Evolutionary conservation across 495 filamentous ascomycete species (phyloP), one percentile per base, ranked within the genome.

Genomic region (Aspergillus cristatus): DNA sequence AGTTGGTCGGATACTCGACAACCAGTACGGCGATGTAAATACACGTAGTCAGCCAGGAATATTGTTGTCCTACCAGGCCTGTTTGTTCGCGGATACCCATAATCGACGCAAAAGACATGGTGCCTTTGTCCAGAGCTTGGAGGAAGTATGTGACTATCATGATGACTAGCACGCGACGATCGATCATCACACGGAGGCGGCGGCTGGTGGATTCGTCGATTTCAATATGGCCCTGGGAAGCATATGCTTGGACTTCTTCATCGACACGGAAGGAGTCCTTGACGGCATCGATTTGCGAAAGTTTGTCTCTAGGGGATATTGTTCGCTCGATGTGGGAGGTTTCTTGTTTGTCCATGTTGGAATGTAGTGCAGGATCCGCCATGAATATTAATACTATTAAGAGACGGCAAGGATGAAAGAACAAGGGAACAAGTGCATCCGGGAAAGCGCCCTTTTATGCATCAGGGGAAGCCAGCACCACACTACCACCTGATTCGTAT

Each of bases 61-160:
- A 78, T 54, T 76, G 52, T 25, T 79, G 74, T 2, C 70, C 76
- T 5, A 62, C 40, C 28, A 82, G 54, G 18, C 60, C 44, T 0
- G 72, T 69, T 47, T 84, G 76, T 7, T 60, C 51, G 1, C 63
- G 58, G 24, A 84, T 72, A 2, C 75, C 76, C 80, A 84, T 83
- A 34, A 82, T 81, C 13, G 79, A 77, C 3, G 79, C 68, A 48
- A 82, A 83, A 3, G 73, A 76, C 62, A 85, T 51, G 1, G 78
- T 82, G 7, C 79, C 79, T 57, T 84, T 84, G 46, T 82, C 78
- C 20, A 85, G 65, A n/a, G 80, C 77, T 37, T 85, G 81, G 2
- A 84, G 55, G 47, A 85, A 85, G 53, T 84, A 85, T 1, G 63
- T 67, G 25, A 40, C 35, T 28, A 67, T 59, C 62, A 67, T 65